phyloP scores from a whole-genome alignment of 257 asterid genomes.

The Primulina tabacum region DNA sequence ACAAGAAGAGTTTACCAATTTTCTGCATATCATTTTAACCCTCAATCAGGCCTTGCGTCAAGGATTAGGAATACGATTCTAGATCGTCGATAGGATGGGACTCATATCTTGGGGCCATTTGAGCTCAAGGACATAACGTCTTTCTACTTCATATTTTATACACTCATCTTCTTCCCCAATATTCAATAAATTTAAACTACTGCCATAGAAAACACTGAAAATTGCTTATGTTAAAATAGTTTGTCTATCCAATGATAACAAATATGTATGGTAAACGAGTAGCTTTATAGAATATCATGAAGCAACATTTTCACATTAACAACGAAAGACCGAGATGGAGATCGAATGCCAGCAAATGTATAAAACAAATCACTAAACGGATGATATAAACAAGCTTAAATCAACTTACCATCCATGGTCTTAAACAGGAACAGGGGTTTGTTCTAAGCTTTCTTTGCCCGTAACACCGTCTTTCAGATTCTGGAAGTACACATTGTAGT shows the following conservation, averaged over 20 bases:
- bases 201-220: neutral
- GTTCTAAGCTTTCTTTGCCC: constrained; percentile 86
- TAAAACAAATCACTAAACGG: neutral
- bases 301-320: neutral
- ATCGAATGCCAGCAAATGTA: neutral
- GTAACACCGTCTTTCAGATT: constrained; percentile 79
- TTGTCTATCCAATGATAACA: neutral
- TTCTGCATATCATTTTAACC: no score
- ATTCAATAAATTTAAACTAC: neutral
- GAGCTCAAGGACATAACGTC: neutral
- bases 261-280: neutral
- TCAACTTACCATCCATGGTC: constrained; percentile 27
- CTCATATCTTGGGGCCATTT: no score
- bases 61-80: no score
- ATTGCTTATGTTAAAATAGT: neutral
- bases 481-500: constrained; percentile 69
- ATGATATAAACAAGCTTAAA: neutral
- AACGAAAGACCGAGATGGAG: constrained; percentile 1
- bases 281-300: neutral
- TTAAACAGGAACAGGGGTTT: constrained; percentile 58
- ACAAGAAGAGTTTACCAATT: neutral
- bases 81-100: no score
- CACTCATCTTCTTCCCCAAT: neutral
- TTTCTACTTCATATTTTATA: neutral
- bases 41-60: no score